Percentiles rank a stretch among this genome's conserved stretches.
Evolutionary conservation across 176 grass and related monocot genomes (phyloP).

Genomic region (Raddia distichophylla): DNA sequence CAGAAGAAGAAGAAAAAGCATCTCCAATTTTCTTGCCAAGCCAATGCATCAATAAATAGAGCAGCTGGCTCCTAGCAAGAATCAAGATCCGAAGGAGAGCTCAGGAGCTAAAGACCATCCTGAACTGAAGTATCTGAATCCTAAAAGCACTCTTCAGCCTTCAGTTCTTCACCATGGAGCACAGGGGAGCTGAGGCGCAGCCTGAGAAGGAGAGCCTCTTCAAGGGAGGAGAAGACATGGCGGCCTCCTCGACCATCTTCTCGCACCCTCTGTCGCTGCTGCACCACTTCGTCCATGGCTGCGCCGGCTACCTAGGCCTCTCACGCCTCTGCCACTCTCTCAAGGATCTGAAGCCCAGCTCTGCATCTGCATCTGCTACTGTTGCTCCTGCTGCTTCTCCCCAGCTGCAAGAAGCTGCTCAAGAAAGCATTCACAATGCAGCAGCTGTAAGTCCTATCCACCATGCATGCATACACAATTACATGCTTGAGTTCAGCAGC

Average conservation of each 20-base stretch:
- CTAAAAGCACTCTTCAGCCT: no score
- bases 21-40: no score
- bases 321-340: not conserved
- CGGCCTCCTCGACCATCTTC: not conserved
- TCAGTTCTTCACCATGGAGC: not conserved
- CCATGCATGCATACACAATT: not conserved
- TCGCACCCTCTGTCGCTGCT: not conserved
- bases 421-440: not conserved
- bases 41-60: no score
- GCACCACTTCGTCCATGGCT: not conserved
- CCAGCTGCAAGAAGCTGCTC: not conserved
- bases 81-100: no score
- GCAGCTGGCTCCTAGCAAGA: not conserved
- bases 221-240: conserved; percentile 2
- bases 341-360: not conserved
- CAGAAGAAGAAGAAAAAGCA: no score
- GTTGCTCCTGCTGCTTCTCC: not conserved
- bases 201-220: not conserved
- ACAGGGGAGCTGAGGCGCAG: not conserved
- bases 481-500: not conserved
- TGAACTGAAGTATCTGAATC: no score
- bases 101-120: no score
- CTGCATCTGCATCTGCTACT: not conserved
- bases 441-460: not conserved
- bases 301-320: not conserved